Evolutionary conservation across 2,329 filamentous ascomycete species (phyloP), one percentile per base, ranked within the genome.

Genomic region (Calonectria montana): DNA sequence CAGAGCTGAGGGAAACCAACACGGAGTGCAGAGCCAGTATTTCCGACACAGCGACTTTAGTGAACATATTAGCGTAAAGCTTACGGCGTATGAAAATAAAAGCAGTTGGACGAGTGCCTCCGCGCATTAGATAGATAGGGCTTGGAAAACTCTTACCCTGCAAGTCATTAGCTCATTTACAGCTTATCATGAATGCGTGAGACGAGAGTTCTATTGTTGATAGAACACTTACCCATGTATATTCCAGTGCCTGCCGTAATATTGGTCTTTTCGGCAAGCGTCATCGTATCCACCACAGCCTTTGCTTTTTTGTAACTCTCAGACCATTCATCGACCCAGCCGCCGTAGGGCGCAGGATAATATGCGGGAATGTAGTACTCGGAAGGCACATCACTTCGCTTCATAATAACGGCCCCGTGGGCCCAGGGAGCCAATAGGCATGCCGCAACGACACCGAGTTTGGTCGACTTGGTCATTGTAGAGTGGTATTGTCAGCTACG

Each of bases 221-320:
- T 9, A 37, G 8, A 10, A 15, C 18, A 37, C 67, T 18, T 79
- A 86, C 89, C 93, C 93, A 95, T 95, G 74, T 87, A 92, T 48
- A 92, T 88, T 1, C 93, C 93, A 1, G 89, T 92, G 4, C 94
- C 94, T 1, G 90, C 89, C 0, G 93, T 95, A 64, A 95, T 87
- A 79, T 95, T 96, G 4, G 93, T 92, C 84, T 96, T 96, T 81
- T 96, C 94, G 2, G 93, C 93, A 68, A 96, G 83, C 0, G 93
- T 96, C 93, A 96, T 94, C 59, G 91, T 89, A 65, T 90, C 89
- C 18, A 96, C 94, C 16, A 96, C 82, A 4, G 86, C 82, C 69
- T 91, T 87, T 1, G 94, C 94, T 78, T 93, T 94, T 65, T 84
- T 84, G 79, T 95, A 96, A 76, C 93, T 92, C 21, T 89, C 89